A percentile compares a stretch with the other conserved stretches of the same genome.
phyloP scores from a whole-genome alignment of 2,329 filamentous ascomycete species.

The Colletotrichum neosansevieriae region DNA sequence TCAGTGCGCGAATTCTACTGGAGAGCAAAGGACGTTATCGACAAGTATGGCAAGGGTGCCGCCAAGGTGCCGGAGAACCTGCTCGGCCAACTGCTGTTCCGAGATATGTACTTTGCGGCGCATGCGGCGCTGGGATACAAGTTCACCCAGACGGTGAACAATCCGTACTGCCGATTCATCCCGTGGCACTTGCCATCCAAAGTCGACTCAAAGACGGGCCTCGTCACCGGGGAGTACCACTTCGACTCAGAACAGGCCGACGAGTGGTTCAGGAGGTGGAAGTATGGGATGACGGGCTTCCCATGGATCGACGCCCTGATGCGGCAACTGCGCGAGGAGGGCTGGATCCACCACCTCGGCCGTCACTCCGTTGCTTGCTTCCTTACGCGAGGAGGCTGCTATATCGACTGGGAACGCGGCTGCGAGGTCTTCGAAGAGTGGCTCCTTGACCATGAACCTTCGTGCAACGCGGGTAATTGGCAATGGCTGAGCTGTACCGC shows the following conservation, averaged over 20 bases:
- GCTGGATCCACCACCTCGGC: conserved; percentile 85
- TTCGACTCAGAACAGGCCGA: conserved; percentile 74
- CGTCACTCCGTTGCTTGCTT: conserved; percentile 85
- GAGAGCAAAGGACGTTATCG: conserved; percentile 72
- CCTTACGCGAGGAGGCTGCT: conserved; percentile 82
- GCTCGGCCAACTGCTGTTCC: conserved; percentile 79
- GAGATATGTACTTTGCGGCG: conserved; percentile 87
- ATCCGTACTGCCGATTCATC: conserved; percentile 77
- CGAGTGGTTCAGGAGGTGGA: conserved; percentile 76
- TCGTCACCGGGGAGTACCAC: conserved; percentile 70
- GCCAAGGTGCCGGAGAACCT: conserved; percentile 76
- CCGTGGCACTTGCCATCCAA: conserved; percentile 82
- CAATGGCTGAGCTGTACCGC: conserved; percentile 82
- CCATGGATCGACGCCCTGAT: conserved; percentile 86
- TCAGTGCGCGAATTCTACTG: conserved; percentile 81
- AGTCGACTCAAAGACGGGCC: conserved; percentile 56
- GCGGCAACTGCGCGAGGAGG: conserved; percentile 77
- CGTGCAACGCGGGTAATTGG: conserved; percentile 82
- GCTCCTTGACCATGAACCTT: conserved; percentile 79
- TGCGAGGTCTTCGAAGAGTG: conserved; percentile 83
- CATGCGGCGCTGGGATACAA: conserved; percentile 75
- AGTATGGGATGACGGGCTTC: conserved; percentile 77
- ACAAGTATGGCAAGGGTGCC: conserved; percentile 62
- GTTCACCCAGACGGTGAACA: conserved; percentile 75
- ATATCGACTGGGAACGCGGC: conserved; percentile 83